Conservation (phyloP, 345 rosid genomes). For the Trapa bicornis region DNA sequence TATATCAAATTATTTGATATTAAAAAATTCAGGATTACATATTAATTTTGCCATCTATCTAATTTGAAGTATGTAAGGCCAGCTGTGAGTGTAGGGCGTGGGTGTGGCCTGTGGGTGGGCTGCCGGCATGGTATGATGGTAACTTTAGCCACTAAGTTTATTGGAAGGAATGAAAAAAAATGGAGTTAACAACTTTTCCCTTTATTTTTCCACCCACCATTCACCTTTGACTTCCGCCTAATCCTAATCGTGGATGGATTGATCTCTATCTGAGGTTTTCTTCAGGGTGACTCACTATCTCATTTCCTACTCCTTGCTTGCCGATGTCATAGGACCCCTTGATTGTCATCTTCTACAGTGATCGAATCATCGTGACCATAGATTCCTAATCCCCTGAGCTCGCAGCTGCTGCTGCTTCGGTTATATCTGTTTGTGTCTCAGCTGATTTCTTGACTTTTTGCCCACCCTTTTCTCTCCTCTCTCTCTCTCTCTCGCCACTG, state of each 20-base stretch:
- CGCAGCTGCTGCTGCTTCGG: not conserved
- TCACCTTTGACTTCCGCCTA: not conserved
- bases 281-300: not conserved
- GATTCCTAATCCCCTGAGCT: constrained; percentile 35
- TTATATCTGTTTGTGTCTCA: not conserved
- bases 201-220: not conserved
- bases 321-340: constrained; percentile 1
- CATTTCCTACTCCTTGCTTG: not conserved
- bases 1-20: too few species aligned
- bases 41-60: too few species aligned
- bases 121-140: too few species aligned
- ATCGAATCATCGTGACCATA: constrained; percentile 50
- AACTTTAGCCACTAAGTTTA: too few species aligned
- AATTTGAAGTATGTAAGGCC: too few species aligned
- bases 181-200: not conserved
- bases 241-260: not conserved
- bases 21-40: too few species aligned
- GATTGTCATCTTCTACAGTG: constrained; percentile 19
- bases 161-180: too few species aligned
- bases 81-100: too few species aligned
- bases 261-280: not conserved
- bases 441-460: not conserved
- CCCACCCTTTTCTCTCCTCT: not conserved
- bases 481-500: not conserved
- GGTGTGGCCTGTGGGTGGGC: too few species aligned